A percentile compares a stretch with the other conserved stretches of the same genome.
Evolutionary conservation across 1,139 yeast species (phyloP).

Genomic region (Blastobotrys elegans): DNA sequence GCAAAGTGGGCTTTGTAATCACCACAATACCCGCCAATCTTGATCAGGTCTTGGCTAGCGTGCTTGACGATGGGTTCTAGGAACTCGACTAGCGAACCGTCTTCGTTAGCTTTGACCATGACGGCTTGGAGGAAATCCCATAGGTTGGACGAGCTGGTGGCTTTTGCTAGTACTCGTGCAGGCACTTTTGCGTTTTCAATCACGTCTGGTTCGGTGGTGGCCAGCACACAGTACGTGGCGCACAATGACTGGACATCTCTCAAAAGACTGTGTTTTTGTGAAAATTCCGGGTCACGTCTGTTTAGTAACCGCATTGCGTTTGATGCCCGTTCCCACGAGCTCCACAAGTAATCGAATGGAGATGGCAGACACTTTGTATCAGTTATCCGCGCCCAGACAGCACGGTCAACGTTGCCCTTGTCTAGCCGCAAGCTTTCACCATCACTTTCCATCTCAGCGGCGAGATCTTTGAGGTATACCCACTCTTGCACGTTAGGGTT

Average conservation of each 20-base stretch:
- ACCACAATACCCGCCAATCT: conserved; percentile 22
- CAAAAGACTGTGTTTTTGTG: conserved; percentile 16
- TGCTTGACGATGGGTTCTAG: conserved; percentile 42
- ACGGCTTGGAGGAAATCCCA: conserved; percentile 56
- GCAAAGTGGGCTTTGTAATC: conserved; percentile 49
- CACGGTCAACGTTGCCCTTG: conserved; percentile 27
- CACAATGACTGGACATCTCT: conserved; percentile 18
- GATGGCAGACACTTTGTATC: conserved; percentile 22
- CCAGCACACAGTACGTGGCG: conserved; percentile 14
- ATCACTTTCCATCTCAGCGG: conserved; percentile 19
- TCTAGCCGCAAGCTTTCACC: conserved; percentile 16
- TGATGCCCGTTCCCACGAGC: conserved; percentile 23
- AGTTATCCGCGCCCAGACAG: conserved; percentile 29
- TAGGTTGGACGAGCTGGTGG: conserved; percentile 22
- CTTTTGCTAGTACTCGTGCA: conserved; percentile 20
- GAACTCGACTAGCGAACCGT: conserved; percentile 59
- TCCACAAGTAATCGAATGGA: conserved; percentile 25
- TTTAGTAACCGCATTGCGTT: conserved; percentile 16
- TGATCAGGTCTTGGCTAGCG: conserved; percentile 21
- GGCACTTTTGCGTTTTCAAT: conserved; percentile 17
- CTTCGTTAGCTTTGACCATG: conserved; percentile 55
- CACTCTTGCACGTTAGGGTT: conserved; percentile 15
- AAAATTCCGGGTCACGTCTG: conserved; percentile 15
- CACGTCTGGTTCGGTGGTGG: conserved; percentile 17
- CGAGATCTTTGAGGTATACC: conserved; percentile 17